Evolutionary conservation across 2,329 filamentous ascomycete species (phyloP).

Genomic region (Pestalotiopsis sp.): DNA sequence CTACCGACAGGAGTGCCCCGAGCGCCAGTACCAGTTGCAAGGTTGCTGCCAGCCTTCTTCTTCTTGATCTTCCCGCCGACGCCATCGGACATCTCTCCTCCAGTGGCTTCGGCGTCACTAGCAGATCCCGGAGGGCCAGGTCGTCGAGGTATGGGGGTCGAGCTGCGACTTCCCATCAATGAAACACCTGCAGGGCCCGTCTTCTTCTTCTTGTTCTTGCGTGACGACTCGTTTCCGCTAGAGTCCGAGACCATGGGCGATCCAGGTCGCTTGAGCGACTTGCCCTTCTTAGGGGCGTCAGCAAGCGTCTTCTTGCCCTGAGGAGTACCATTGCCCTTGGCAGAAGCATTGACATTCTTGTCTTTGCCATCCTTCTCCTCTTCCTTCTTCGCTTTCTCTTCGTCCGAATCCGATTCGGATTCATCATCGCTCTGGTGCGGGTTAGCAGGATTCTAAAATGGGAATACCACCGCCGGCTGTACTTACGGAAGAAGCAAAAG

Average conservation of each 20-base stretch:
- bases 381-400: conserved; percentile 40
- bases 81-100: conserved; percentile 65
- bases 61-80: conserved; percentile 55
- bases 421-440: conserved; percentile 32
- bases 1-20: conserved; percentile 58
- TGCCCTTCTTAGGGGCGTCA: conserved; percentile 54
- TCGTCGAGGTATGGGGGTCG: conserved; percentile 53
- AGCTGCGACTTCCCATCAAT: conserved; percentile 51
- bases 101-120: conserved; percentile 73
- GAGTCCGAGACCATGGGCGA: conserved; percentile 88
- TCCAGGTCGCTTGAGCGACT: conserved; percentile 76
- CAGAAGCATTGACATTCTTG: conserved; percentile 53
- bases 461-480: conserved; percentile 17
- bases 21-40: conserved; percentile 34
- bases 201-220: conserved; percentile 77
- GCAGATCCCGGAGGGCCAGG: conserved; percentile 56
- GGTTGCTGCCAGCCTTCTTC: conserved; percentile 41
- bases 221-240: conserved; percentile 84
- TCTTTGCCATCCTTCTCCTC: conserved; percentile 44
- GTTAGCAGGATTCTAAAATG: conserved; percentile 20
- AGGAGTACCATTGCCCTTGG: conserved; percentile 66
- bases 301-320: conserved; percentile 46
- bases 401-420: conserved; percentile 42
- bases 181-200: conserved; percentile 43
- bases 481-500: conserved; percentile 53